Evolutionary conservation across 164 flowering plant species (phyloP).

Genomic region (Sextonia rubra): DNA sequence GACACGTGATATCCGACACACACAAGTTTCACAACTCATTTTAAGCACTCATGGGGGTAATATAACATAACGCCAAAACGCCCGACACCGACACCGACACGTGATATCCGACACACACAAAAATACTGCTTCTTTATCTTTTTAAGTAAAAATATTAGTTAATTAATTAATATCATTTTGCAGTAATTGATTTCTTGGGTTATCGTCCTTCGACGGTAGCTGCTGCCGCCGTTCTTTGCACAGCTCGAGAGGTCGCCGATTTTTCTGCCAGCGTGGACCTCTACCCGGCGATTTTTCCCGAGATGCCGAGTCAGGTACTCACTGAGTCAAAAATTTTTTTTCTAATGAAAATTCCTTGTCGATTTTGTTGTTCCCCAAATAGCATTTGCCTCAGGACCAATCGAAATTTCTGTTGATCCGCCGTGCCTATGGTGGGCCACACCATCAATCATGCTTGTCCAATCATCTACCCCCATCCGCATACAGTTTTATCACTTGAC

Average conservation of each 20-base stretch:
- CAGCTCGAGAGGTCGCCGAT: constrained; percentile 22
- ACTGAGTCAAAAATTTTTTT: no score
- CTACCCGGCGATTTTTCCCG: constrained; percentile 15
- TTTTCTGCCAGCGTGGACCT: constrained; percentile 6
- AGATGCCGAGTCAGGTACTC: constrained; percentile 33
- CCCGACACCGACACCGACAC: no score
- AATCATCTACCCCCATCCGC: no score
- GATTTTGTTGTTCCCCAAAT: not conserved
- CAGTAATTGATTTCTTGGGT: constrained; percentile 52
- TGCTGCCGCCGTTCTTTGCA: constrained; percentile 52
- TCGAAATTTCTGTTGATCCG: not conserved
- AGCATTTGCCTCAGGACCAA: not conserved
- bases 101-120: not conserved
- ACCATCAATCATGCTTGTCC: no score
- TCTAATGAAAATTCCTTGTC: not conserved
- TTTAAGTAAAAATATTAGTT: no score
- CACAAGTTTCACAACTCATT: constrained; percentile 46
- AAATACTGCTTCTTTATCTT: no score
- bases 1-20: no score
- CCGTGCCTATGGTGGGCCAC: no score
- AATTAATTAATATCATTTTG: not conserved
- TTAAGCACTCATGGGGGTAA: constrained; percentile 45
- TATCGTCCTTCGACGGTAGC: constrained; percentile 51
- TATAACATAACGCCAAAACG: no score
- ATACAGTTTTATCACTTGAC: no score